A percentile compares a stretch with the other conserved stretches of the same genome.
phyloP scores from a whole-genome alignment of 805 yeast genomes.

The Saccharomyces cerevisiae region DNA sequence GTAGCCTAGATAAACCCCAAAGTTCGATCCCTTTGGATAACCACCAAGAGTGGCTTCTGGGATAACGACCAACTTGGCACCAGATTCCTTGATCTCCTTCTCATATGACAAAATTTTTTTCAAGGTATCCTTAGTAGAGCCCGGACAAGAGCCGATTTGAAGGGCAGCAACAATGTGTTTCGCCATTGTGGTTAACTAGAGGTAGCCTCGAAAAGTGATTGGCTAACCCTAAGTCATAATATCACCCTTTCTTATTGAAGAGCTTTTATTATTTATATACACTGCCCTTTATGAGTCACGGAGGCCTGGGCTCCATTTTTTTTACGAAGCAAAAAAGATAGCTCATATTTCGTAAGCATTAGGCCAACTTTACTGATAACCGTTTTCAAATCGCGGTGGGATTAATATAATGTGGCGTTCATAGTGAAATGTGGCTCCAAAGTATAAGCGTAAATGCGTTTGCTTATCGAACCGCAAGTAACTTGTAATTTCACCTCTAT shows the following conservation, averaged over 20 bases:
- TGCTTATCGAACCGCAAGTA: background rate
- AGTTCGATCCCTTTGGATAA: constrained; percentile 38
- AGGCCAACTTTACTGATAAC: background rate
- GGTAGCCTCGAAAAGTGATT: background rate
- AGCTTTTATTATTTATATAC: background rate
- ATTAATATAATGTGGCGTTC: background rate
- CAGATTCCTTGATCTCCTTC: constrained; percentile 26
- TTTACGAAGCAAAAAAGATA: background rate
- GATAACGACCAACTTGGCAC: constrained; percentile 34
- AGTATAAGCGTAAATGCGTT: background rate
- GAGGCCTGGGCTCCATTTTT: background rate
- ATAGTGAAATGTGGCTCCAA: background rate
- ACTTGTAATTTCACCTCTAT: background rate
- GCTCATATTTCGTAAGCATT: background rate
- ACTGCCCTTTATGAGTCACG: background rate
- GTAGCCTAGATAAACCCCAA: constrained; percentile 38
- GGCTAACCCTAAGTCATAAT: background rate
- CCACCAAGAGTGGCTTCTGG: constrained; percentile 43
- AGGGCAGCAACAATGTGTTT: constrained; percentile 35
- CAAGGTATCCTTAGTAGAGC: constrained; percentile 33
- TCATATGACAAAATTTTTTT: constrained; percentile 34
- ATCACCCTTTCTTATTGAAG: background rate
- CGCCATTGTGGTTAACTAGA: constrained; percentile 16
- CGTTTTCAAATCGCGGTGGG: background rate
- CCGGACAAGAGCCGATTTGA: constrained; percentile 36